Base-by-base conservation (phyloP, 805 yeast species). In the Torulaspora microellipsoides region DNA sequence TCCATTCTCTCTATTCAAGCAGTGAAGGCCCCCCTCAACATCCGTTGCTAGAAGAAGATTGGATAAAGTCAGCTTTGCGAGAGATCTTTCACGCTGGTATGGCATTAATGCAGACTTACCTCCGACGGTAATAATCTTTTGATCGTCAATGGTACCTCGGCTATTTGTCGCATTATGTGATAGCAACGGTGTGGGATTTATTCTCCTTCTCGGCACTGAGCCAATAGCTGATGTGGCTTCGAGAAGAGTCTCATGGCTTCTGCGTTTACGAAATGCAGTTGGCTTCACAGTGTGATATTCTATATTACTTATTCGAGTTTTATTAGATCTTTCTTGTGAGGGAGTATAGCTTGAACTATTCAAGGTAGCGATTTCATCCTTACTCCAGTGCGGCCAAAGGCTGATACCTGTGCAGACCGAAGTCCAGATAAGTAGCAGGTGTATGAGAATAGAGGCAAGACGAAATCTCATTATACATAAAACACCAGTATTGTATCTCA, bases 21-120 rank as follows among this genome's bases (percentile, higher is more conserved):
- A 96, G 59, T 88, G 93, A 8, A 90, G 62, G 25, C 85, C 81
- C 1, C 97, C 98, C 56, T 91, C 96, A 1, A 89, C 75, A 55
- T 90, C 95, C 10, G 90, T 78, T 0, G 86, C 79, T 4, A 89
- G 64, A 2, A 90, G 60, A 8, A 84, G 55, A 51, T 82, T 78
- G 0, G 85, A 67, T 6, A 83, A 32, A 2, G 45, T 33, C 13
- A 59, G 42, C 8, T 49, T 46, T 8, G 52, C 53, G 11, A 60
- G 17, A 1, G 55, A 44, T 31, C 46, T 43, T n/a, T 30, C 40
- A 23, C 38, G 41, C n/a, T 41, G 45, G 28, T 39, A 36, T 8
- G 42, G 53, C 17, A 46, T 28, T 12, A 36, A 33, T 8, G 46
- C 48, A n/a, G 51, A 42, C 27, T 36, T 41, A 7, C 45, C 43